These are phyloP conservation scores for Salicornia ramosissima DNA, from an alignment of 148 eudicot genomes.

Conservation along the genomic window DNA sequence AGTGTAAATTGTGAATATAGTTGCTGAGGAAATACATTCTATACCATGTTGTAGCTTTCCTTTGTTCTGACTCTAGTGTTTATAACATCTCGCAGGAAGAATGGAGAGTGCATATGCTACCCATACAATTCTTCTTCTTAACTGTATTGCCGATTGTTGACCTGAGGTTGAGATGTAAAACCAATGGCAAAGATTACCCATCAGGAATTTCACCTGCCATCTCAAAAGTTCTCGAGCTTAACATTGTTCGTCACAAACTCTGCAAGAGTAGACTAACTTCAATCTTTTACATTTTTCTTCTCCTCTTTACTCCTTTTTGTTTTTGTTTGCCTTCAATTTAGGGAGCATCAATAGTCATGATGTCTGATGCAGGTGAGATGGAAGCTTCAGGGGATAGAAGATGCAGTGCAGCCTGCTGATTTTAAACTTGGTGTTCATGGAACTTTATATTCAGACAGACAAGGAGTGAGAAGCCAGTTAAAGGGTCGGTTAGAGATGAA, in stretches of 20 bases:
- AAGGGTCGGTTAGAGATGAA: conserved; percentile 75
- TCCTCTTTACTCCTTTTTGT: not conserved
- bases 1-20: too few relatives aligned
- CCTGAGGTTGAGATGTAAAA: conserved; percentile 69
- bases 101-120: conserved; percentile 92
- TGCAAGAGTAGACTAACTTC: not conserved
- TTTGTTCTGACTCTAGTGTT: not conserved
- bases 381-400: conserved; percentile 80
- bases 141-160: conserved; percentile 68
- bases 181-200: conserved; percentile 66
- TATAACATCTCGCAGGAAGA: conserved; percentile 52
- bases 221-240: conserved; percentile 73
- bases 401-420: conserved; percentile 57
- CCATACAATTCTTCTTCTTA: conserved; percentile 62
- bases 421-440: conserved; percentile 71
- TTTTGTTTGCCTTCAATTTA: not conserved
- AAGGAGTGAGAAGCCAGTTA: conserved; percentile 48
- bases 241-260: conserved; percentile 52
- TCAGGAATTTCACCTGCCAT: conserved; percentile 54
- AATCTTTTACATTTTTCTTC: not conserved
- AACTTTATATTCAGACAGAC: conserved; percentile 60
- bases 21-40: not conserved
- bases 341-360: not conserved
- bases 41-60: not conserved
- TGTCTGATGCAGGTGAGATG: conserved; percentile 54